These are phyloP conservation scores for Phragmites australis DNA, from an alignment of 176 grass and related monocot genomes.

Conservation along the genomic window DNA sequence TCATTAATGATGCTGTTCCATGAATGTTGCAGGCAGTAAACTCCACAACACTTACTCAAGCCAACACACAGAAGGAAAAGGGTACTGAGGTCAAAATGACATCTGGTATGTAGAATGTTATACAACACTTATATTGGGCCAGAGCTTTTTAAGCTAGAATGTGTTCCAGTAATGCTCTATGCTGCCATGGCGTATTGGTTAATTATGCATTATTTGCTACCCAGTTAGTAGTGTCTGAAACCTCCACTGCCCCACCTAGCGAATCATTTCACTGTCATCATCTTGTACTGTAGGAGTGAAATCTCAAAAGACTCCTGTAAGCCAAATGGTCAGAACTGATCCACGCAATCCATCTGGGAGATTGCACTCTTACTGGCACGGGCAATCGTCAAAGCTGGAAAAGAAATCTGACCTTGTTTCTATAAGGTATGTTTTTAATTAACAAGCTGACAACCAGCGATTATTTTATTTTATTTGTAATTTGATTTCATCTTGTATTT, in stretches of 20 bases:
- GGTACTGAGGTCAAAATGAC: slow-evolving; percentile 43
- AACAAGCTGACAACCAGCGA: slow-evolving; percentile 21
- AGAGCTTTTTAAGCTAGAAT: slow-evolving; percentile 10
- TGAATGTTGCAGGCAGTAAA: slow-evolving; percentile 53
- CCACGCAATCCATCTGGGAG: slow-evolving; percentile 76
- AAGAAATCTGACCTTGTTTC: slow-evolving; percentile 78
- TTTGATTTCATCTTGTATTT: slow-evolving; percentile 20
- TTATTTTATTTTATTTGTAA: background rate
- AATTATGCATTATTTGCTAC: slow-evolving; percentile 1
- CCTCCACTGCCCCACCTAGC: background rate
- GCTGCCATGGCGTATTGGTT: background rate
- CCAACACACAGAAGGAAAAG: slow-evolving; percentile 61
- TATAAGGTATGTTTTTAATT: slow-evolving; percentile 58
- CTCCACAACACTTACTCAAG: slow-evolving; percentile 44
- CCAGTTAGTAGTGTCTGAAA: background rate
- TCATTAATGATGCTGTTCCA: slow-evolving; percentile 30
- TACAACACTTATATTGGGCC: background rate
- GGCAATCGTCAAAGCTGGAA: slow-evolving; percentile 62
- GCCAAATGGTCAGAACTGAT: slow-evolving; percentile 93
- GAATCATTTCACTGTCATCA: slow-evolving; percentile 22
- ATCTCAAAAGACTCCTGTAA: slow-evolving; percentile 70
- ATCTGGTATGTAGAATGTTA: slow-evolving; percentile 54
- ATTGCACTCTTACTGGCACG: slow-evolving; percentile 80
- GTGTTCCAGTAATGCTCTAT: background rate
- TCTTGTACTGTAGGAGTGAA: slow-evolving; percentile 54